These are phyloP conservation scores for Gardenia jasminoides DNA, from an alignment of 257 asterid genomes.

Conservation along the genomic window DNA sequence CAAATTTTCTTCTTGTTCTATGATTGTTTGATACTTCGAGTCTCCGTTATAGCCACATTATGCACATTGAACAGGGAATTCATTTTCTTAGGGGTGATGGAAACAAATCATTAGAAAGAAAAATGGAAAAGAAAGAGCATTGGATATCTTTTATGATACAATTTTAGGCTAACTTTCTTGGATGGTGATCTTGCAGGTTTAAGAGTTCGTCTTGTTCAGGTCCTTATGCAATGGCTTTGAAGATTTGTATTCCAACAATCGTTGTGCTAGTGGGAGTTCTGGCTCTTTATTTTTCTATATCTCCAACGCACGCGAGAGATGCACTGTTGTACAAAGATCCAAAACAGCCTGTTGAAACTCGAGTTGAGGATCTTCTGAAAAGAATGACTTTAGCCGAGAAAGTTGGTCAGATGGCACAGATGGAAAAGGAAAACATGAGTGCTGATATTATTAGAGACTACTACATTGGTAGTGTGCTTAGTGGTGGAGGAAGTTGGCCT, in stretches of 20 bases:
- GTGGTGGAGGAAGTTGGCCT: conserved; percentile 48
- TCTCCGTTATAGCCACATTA: too few species aligned
- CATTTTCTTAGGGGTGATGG: too few species aligned
- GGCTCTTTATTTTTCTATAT: conserved; percentile 15
- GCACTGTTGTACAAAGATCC: conserved; percentile 31
- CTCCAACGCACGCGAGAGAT: conserved; percentile 8
- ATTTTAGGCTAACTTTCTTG: neutral
- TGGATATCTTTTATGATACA: too few species aligned
- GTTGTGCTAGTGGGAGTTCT: conserved; percentile 7
- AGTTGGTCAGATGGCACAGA: conserved; percentile 42
- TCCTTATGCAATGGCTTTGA: neutral
- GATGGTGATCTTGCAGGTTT: neutral
- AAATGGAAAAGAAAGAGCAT: too few species aligned
- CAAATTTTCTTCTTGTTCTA: too few species aligned
- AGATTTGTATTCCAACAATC: neutral
- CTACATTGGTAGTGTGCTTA: conserved; percentile 23
- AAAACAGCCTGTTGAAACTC: conserved; percentile 13
- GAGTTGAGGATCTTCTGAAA: conserved; percentile 26
- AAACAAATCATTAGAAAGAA: too few species aligned
- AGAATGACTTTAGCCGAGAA: conserved; percentile 47
- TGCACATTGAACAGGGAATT: too few species aligned
- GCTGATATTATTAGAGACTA: conserved; percentile 26
- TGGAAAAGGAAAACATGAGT: conserved; percentile 25
- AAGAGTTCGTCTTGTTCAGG: neutral
- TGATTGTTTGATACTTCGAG: too few species aligned